These are phyloP conservation scores for Aspergillus neotritici DNA, from an alignment of 2,329 filamentous ascomycete genomes.

Conservation along the genomic window DNA sequence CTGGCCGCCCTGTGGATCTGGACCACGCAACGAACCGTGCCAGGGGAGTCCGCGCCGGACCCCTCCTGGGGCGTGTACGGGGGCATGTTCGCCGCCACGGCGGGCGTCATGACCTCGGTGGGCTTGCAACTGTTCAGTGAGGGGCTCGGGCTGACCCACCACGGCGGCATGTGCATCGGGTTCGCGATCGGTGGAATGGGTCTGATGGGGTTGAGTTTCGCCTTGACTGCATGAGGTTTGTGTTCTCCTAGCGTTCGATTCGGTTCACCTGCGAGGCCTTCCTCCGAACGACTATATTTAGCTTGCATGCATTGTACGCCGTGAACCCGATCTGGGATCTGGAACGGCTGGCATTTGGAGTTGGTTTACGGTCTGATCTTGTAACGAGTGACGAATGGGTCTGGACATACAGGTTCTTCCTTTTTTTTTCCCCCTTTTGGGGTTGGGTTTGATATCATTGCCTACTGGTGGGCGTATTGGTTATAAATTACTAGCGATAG, in stretches of 20 bases:
- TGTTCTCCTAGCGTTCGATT: neutral
- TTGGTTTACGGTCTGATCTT: conserved; percentile 1
- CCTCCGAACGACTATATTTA: no score
- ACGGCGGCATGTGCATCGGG: conserved; percentile 32
- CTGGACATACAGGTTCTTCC: no score
- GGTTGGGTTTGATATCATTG: no score
- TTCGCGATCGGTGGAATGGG: conserved; percentile 61
- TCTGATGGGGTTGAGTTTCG: conserved; percentile 76
- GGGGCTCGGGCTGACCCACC: conserved; percentile 66
- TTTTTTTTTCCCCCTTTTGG: no score
- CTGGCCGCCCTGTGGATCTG: conserved; percentile 83
- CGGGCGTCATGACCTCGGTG: conserved; percentile 94
- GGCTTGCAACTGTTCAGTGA: conserved; percentile 85
- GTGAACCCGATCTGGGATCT: no score
- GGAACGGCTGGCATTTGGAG: conserved; percentile 2
- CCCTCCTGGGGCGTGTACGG: conserved; percentile 52
- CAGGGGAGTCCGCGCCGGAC: conserved; percentile 19
- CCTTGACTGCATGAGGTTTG: conserved; percentile 61
- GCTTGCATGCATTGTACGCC: no score
- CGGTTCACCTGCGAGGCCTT: neutral
- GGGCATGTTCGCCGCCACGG: conserved; percentile 76
- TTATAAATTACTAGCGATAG: no score
- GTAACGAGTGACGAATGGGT: conserved; percentile 11
- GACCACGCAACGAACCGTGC: conserved; percentile 52
- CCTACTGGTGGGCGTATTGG: no score